Evolutionary conservation across 257 asterid species (phyloP).

Genomic region (Misopates orontium): DNA sequence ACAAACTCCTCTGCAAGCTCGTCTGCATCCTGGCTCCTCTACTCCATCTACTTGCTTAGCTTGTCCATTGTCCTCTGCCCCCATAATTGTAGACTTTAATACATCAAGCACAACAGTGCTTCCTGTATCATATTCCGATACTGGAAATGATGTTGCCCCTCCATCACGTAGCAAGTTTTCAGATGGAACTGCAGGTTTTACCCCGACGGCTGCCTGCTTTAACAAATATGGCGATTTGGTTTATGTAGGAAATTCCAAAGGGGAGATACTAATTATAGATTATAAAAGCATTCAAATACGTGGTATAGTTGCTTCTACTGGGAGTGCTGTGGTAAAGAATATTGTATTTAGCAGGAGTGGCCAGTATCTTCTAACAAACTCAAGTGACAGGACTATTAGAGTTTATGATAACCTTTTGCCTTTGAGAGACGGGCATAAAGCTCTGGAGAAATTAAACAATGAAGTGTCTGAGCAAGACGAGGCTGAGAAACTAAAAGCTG

Average conservation of each 20-base stretch:
- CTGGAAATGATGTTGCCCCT: constrained; percentile 48
- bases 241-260: constrained; percentile 83
- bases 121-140: constrained; percentile 66
- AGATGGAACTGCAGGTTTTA: constrained; percentile 78
- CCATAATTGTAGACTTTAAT: constrained; percentile 68
- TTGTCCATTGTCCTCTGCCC: constrained; percentile 88
- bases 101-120: constrained; percentile 54
- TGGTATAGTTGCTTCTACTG: constrained; percentile 63
- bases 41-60: constrained; percentile 78
- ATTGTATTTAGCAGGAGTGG: constrained; percentile 80
- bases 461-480: constrained; percentile 51
- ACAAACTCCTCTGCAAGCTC: constrained; percentile 80
- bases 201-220: constrained; percentile 93
- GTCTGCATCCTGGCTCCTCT: constrained; percentile 77
- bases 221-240: constrained; percentile 79
- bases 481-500: constrained; percentile 60
- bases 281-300: constrained; percentile 46
- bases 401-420: constrained; percentile 84
- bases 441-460: constrained; percentile 40
- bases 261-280: constrained; percentile 82
- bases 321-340: constrained; percentile 72
- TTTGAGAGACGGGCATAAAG: constrained; percentile 50
- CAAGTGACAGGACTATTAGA: constrained; percentile 78
- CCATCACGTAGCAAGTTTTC: constrained; percentile 62
- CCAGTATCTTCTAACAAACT: constrained; percentile 79